Evolutionary conservation across 2,329 filamentous ascomycete species (phyloP), one percentile per base, ranked within the genome.

Genomic region (Talaromyces sp.): DNA sequence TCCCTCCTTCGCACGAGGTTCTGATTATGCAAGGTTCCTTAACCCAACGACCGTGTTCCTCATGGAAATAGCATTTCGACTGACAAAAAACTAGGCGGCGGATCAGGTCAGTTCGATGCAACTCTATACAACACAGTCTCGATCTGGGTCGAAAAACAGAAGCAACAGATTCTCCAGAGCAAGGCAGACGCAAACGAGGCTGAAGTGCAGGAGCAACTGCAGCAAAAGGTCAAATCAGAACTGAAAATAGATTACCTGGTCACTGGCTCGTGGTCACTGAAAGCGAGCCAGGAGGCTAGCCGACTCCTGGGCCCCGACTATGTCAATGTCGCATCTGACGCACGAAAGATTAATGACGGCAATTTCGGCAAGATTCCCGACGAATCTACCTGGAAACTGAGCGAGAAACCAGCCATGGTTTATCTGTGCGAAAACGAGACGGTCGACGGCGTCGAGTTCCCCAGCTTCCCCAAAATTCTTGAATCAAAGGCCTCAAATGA

Each of bases 391-490:
- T 97, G 91, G 91, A 89, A 82, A 35, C 81, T 95, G 61, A 85
- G 82, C 17, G 75, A 78, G 8, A 89, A 86, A 46, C 76, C 74
- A 63, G 85, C 91, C 0, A 82, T 96, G 69, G 88, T 93, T 1
- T 98, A 97, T 77, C 93, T 86, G 74, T 96, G 93, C 74, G 89
- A 93, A 74, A 98, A 98, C 68, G 93, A 98, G 80, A 96, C 91
- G 0, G 76, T 79, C 6, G 91, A 96, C 69, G 93, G 93, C 35
- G 91, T 98, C 19, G 93, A 98, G 72, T 96, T 96, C 67, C 91
- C 89, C 6, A 76, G 69, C 3, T 88, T 89, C 70, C 93, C 93
- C 26, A 78, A 87, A 64, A 73, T 75, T 8, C 81, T 96, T 26
- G 83, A 84, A 55, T 65, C 71, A 17, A 85, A 83, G 11, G 76